Evolutionary conservation across 2,329 filamentous ascomycete genomes (phyloP), one percentile per base, ranked within the genome.

Genomic region (Diplocarpon rosae): DNA sequence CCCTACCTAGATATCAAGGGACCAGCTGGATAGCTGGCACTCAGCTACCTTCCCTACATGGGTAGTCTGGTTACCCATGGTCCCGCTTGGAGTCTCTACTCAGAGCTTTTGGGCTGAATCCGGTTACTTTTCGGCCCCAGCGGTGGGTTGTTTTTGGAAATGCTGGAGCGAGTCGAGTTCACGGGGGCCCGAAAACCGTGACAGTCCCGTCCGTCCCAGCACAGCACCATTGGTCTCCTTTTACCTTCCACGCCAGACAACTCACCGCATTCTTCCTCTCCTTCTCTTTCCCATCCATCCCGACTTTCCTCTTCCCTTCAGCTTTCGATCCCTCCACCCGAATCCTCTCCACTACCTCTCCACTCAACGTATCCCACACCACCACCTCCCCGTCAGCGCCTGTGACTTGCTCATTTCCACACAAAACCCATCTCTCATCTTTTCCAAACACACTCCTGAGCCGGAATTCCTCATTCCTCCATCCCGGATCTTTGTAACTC

Each of bases 351-450:
- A 77, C 69, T 40, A 84, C 61, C 43, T 79, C 75, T 1, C 86
- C 89, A 5, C 74, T 82, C 43, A 95, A 62, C 15, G 94, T 67
- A 65, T 95, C 88, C 90, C 90, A 96, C 1, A 78, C 85, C 68
- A 81, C 86, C 2, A 62, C 59, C 46, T 62, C 46, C 33, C 45
- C 52, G 50, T 55, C 51, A 20, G 32, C 44, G 31, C 39, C 48
- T 34, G 39, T 48, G 36, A 48, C 53, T 36, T 52, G 65, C 64
- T 95, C 89, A 57, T 88, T 87, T 7, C 90, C 90, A 40, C 78
- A 83, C 3, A 95, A 58, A 1, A 92, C 85, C 39, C 83, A 81
- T 48, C 76, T 80, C 64, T 95, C 90, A 51, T 75, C 79, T 27
- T 77, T 72, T 1, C 85, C 89, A 45, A 95, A 66, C 56, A 75